Conservation (phyloP, 495 filamentous ascomycete genomes). For the Tuber microsphaerosporum region DNA sequence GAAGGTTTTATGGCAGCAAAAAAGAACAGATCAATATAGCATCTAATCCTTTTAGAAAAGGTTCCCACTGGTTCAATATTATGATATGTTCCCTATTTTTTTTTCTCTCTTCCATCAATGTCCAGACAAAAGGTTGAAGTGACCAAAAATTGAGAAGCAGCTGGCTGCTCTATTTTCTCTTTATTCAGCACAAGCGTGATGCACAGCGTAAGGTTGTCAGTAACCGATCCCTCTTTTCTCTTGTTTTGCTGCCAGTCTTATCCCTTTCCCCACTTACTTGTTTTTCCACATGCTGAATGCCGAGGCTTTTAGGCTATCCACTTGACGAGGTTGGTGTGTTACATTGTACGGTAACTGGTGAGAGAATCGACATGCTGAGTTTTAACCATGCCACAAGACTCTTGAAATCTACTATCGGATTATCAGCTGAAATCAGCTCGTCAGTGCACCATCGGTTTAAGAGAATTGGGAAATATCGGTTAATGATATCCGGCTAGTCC, state of each 20-base stretch:
- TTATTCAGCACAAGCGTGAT: background rate
- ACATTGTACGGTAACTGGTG: background rate
- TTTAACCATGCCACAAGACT: background rate
- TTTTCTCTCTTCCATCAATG: background rate
- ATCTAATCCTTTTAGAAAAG: background rate
- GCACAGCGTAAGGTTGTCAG: background rate
- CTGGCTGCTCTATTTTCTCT: background rate
- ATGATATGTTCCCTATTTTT: background rate
- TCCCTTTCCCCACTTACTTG: background rate
- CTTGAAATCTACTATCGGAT: background rate
- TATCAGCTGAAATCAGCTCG: background rate
- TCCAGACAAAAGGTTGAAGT: background rate
- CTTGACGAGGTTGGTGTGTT: background rate
- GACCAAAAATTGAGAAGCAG: background rate
- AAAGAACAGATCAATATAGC: too few species aligned
- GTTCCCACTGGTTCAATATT: background rate
- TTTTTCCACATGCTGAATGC: background rate
- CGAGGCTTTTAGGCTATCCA: background rate
- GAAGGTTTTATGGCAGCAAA: too few species aligned
- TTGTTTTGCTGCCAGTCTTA: background rate
- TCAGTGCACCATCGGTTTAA: background rate
- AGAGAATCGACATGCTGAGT: background rate
- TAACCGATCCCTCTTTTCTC: background rate
- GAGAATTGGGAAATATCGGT: background rate
- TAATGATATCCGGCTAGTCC: background rate